Base-by-base conservation (phyloP, 2,329 filamentous ascomycete genomes). In the Clonostachys sp. region DNA sequence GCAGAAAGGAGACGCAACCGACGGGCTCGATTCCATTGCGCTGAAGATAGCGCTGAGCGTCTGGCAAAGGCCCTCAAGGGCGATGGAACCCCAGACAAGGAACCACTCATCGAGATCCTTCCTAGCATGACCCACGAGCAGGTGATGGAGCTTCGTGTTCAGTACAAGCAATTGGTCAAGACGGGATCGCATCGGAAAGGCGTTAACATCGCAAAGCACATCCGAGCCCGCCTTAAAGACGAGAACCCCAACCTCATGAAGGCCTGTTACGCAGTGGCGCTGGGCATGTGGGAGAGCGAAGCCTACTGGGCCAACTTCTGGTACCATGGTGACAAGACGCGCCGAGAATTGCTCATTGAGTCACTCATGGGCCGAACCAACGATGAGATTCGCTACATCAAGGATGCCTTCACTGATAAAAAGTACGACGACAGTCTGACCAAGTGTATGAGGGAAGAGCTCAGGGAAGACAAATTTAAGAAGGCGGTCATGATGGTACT, bases 251-350 rank as follows among this genome's bases (percentile, higher is more conserved):
- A 82, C 56, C 84, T 97, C 55, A 92, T 91, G 69, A 97, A 97
- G 68, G 87, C 88, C 7, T 91, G 87, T 60, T 96, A 97, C 64
- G 84, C 91, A 5, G 91, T 89, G 3, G 91, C 92, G 1, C 79
- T 97, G 1, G 94, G 94, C 10, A 80, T 80, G 45, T 97, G 91
- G 85, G 94, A 96, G 70, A 86, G 84, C 56, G 94, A 99, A 65
- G 89, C 90, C 1, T 96, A 96, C 74, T 99, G 94, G 91, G 91
- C 92, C 50, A 97, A 96, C 65, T 96, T 90, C 67, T 97, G 91
- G 85, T 97, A 96, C 69, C 92, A 96, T 62, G 85, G 86, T 36
- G 87, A 92, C 65, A 88, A 86, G 58, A 89, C 85, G 8, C 80
- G 90, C 4, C 83, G 91, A 6, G 92, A 97, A 66, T 76, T 99